Evolutionary conservation across 345 rosid genomes (phyloP).

Genomic region (Eucalyptus rudis): DNA sequence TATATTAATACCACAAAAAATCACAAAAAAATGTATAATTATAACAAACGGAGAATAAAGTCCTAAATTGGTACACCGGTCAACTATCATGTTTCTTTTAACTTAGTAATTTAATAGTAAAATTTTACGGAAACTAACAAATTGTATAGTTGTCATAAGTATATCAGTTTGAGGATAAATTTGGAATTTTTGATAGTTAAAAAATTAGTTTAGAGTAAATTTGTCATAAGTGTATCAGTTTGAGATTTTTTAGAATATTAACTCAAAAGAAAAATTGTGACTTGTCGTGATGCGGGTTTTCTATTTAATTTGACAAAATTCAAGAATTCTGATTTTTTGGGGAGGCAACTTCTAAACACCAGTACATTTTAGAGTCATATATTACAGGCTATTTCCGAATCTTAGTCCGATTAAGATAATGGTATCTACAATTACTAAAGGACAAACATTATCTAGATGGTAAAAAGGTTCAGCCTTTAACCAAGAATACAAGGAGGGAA

Average conservation of each 20-base stretch:
- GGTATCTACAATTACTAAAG: background rate
- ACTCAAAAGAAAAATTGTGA: background rate
- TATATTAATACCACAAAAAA: no score
- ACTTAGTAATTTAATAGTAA: no score
- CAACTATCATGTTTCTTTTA: no score
- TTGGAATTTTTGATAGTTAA: no score
- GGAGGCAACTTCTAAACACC: background rate
- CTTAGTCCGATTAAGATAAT: background rate
- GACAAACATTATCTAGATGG: background rate
- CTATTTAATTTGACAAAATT: background rate
- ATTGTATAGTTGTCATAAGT: no score
- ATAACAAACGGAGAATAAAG: no score
- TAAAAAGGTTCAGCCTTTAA: background rate
- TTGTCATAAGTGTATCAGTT: accelerated
- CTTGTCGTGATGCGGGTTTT: background rate
- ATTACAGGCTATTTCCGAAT: background rate
- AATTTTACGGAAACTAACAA: no score
- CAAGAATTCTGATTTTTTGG: background rate
- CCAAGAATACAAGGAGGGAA: background rate
- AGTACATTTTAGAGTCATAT: background rate
- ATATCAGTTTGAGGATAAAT: no score
- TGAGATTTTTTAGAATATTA: no score
- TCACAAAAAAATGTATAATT: no score
- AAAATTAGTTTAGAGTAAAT: no score
- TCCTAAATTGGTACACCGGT: no score